These are phyloP conservation scores for Phylloporus sp. DNA, from an alignment of 768 basidiomycete species.

Conservation along the genomic window DNA sequence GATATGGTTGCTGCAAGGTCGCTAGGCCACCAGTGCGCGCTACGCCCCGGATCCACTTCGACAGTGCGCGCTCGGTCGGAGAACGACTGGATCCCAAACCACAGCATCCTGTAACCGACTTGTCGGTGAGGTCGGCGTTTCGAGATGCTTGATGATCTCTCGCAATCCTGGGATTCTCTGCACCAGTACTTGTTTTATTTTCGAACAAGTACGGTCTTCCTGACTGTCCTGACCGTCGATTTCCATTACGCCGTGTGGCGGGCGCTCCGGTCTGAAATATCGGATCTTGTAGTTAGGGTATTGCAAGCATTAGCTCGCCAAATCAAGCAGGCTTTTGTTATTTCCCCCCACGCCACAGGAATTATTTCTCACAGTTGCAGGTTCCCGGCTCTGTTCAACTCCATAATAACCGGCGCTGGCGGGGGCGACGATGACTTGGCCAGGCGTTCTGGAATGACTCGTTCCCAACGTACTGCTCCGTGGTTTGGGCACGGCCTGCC, in stretches of 20 bases:
- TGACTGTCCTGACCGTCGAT: not conserved
- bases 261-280: not conserved
- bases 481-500: not conserved
- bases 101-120: slow-evolving; percentile 1
- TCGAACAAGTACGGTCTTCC: not conserved
- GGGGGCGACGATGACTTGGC: not conserved
- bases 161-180: not conserved
- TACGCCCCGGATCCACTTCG: not conserved
- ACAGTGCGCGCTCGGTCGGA: not conserved
- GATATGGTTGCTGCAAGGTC: not conserved
- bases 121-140: not conserved
- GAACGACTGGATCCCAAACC: too few species aligned
- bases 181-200: not conserved
- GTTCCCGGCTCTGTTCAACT: slow-evolving; percentile 2
- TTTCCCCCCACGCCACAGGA: slow-evolving; percentile 12
- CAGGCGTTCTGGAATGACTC: not conserved
- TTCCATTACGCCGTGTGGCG: not conserved
- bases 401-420: not conserved
- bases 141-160: not conserved
- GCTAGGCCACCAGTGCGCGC: not conserved
- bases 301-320: slow-evolving; percentile 1
- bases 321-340: not conserved
- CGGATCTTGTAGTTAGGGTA: slow-evolving; percentile 19
- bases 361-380: slow-evolving; percentile 3
- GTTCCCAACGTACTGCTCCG: not conserved